Evolutionary conservation across 1,284 basidiomycete genomes (phyloP).

Genomic region (Phylloboletellus chloephorus): DNA sequence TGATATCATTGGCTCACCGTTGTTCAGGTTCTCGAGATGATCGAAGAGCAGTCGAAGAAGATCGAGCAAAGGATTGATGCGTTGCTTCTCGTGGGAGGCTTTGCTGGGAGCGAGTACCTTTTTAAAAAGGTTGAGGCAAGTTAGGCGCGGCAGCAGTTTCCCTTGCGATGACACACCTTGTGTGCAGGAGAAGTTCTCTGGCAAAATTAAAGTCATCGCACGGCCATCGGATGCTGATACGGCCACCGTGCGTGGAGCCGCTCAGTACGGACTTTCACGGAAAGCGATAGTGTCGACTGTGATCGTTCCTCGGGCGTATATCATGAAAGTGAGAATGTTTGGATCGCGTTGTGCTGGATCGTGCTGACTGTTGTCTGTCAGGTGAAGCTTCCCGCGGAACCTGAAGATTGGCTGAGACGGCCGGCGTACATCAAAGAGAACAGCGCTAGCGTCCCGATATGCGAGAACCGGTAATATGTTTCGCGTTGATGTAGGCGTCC

Average conservation of each 20-base stretch:
- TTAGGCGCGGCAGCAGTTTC: constrained; percentile 11
- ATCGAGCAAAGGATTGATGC: constrained; percentile 68
- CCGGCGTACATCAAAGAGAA: constrained; percentile 76
- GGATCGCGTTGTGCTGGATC: not conserved
- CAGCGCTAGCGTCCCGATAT: constrained; percentile 67
- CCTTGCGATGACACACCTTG: constrained; percentile 8
- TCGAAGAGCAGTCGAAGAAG: constrained; percentile 65
- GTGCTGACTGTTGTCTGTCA: constrained; percentile 3
- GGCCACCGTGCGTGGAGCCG: constrained; percentile 75
- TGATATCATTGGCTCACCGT: constrained; percentile 13
- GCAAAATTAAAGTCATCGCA: constrained; percentile 64
- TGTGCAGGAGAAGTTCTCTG: constrained; percentile 55
- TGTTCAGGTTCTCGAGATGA: constrained; percentile 61
- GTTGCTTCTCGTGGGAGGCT: constrained; percentile 78
- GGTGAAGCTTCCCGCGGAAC: constrained; percentile 80
- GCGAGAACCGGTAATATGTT: constrained; percentile 64
- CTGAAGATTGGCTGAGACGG: constrained; percentile 72
- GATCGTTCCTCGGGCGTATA: constrained; percentile 72
- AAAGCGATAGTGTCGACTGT: constrained; percentile 69
- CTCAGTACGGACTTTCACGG: constrained; percentile 74
- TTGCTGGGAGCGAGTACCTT: constrained; percentile 76
- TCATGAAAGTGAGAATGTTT: constrained; percentile 61
- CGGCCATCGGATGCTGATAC: constrained; percentile 79
- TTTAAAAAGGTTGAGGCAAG: constrained; percentile 67
- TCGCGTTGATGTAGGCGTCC: constrained; percentile 25